These are phyloP conservation scores for Phytophthora europaea DNA, from an alignment of 352 stramenopile species.

Conservation along the genomic window DNA sequence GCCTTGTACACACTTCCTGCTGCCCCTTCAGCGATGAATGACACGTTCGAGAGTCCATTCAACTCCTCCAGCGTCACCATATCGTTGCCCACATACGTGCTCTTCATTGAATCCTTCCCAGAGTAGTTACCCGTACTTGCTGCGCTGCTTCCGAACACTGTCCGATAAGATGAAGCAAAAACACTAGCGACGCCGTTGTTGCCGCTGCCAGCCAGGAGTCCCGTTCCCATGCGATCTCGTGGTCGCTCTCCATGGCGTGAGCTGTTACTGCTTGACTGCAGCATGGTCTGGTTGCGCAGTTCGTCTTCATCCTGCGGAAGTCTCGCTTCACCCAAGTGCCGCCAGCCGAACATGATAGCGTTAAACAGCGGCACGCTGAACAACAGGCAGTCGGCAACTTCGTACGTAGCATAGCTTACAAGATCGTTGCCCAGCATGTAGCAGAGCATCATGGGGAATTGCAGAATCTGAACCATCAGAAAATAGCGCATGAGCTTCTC, in stretches of 20 bases:
- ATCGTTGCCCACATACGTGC: slow-evolving; percentile 57
- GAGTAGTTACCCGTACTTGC: slow-evolving; percentile 26
- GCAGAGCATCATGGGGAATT: slow-evolving; percentile 61
- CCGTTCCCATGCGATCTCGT: slow-evolving; percentile 42
- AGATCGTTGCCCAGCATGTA: slow-evolving; percentile 36
- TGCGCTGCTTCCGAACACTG: slow-evolving; percentile 49
- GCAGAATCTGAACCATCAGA: slow-evolving; percentile 50
- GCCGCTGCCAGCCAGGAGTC: slow-evolving; percentile 26
- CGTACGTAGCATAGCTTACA: slow-evolving; percentile 42
- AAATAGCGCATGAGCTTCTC: slow-evolving; percentile 66
- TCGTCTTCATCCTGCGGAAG: slow-evolving; percentile 27
- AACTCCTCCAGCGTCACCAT: slow-evolving; percentile 65
- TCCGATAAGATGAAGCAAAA: slow-evolving; percentile 49
- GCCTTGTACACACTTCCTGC: slow-evolving; percentile 71
- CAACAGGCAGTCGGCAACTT: slow-evolving; percentile 53
- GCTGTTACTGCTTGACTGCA: slow-evolving; percentile 44
- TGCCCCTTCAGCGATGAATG: slow-evolving; percentile 73
- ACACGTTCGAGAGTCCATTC: slow-evolving; percentile 63
- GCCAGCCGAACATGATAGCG: slow-evolving; percentile 58
- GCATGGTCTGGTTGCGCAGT: slow-evolving; percentile 29
- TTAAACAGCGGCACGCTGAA: slow-evolving; percentile 65
- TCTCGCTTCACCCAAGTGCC: slow-evolving; percentile 40
- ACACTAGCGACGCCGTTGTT: slow-evolving; percentile 42
- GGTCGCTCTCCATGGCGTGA: slow-evolving; percentile 39
- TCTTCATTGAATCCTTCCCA: slow-evolving; percentile 54